Conservation (phyloP, 208 protist genomes). For the Trypanosoma grayi region DNA sequence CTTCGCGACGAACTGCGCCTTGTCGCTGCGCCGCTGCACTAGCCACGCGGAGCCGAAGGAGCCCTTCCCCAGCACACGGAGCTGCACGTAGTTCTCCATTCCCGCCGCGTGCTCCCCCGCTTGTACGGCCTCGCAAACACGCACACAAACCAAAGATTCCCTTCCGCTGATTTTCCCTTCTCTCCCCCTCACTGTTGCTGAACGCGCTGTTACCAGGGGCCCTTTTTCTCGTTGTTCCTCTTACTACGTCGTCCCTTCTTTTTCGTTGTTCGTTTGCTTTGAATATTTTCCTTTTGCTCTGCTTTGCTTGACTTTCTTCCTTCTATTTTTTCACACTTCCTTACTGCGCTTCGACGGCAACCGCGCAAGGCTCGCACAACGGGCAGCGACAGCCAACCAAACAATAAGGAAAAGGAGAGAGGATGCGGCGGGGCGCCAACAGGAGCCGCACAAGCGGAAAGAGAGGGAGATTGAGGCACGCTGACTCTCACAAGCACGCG, state of each 20-base stretch:
- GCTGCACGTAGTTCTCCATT: slow-evolving; percentile 84
- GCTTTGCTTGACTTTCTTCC: neutral
- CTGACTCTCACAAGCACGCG: neutral
- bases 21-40: slow-evolving; percentile 78
- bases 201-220: neutral
- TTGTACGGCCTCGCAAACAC: neutral
- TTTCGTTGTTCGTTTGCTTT: neutral
- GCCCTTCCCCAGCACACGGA: slow-evolving; percentile 90
- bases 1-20: slow-evolving; percentile 87
- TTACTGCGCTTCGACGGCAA: neutral
- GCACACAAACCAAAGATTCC: neutral
- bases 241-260: neutral
- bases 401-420: neutral
- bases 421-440: neutral
- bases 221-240: slow-evolving; percentile 3
- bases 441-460: neutral
- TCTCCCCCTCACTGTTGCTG: neutral
- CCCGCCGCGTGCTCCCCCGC: neutral
- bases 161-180: neutral
- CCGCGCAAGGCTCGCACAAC: neutral
- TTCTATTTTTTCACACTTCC: neutral
- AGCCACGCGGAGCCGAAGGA: slow-evolving; percentile 91
- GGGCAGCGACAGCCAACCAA: neutral
- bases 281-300: neutral
- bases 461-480: neutral